Percentiles rank a stretch among this genome's conserved stretches.
Conservation (phyloP, 2,329 filamentous ascomycete genomes). For the Paracoccidioides lutzii region DNA sequence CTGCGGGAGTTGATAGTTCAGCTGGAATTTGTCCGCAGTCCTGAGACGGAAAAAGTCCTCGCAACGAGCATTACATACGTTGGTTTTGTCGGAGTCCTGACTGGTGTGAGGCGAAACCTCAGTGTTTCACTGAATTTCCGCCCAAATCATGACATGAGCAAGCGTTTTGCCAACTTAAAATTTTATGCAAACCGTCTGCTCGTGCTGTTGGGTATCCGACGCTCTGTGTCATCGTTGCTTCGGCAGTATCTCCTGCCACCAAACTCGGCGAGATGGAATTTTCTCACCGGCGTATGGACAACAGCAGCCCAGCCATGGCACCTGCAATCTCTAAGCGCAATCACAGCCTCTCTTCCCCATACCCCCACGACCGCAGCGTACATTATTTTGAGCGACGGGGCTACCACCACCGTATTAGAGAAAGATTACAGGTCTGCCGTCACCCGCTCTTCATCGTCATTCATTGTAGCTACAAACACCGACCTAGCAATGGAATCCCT, state of each 20-base stretch:
- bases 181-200: slow-evolving; percentile 28
- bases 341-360: slow-evolving; percentile 23
- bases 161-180: slow-evolving; percentile 8
- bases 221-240: slow-evolving; percentile 41
- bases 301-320: background rate
- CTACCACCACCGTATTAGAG: slow-evolving; percentile 38
- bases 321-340: slow-evolving; percentile 11
- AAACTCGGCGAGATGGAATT: background rate
- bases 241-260: slow-evolving; percentile 31
- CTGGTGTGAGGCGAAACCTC: slow-evolving; percentile 34
- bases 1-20: slow-evolving; percentile 40
- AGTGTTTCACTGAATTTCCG: slow-evolving; percentile 40
- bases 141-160: slow-evolving; percentile 20
- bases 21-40: slow-evolving; percentile 35
- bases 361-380: slow-evolving; percentile 43
- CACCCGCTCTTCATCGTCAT: slow-evolving; percentile 34
- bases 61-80: slow-evolving; percentile 38
- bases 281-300: background rate
- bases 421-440: slow-evolving; percentile 41
- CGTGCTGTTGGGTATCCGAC: slow-evolving; percentile 42
- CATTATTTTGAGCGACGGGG: slow-evolving; percentile 42
- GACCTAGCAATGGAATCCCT: slow-evolving; percentile 25
- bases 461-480: slow-evolving; percentile 47
- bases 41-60: slow-evolving; percentile 24
- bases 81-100: slow-evolving; percentile 39